Conservation (phyloP, 257 asterid genomes). For the Osmanthus fragrans region DNA sequence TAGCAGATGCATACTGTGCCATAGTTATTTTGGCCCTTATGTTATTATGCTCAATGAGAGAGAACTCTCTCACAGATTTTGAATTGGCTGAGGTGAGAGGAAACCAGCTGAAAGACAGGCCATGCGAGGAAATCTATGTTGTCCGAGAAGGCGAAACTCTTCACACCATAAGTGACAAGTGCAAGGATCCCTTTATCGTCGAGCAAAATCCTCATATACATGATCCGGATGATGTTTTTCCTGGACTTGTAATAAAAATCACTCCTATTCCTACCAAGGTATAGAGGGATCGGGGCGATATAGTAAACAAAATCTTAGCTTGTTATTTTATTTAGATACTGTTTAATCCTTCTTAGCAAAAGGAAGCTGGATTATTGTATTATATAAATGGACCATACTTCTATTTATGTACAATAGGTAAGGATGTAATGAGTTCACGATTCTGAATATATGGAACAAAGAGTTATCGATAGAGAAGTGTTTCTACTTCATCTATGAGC, state of each 20-base stretch:
- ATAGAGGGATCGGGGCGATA: too few species aligned
- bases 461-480: background rate
- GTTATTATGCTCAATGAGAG: constrained; percentile 26
- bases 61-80: constrained; percentile 10
- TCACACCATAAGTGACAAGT: constrained; percentile 49
- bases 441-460: background rate
- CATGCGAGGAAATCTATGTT: constrained; percentile 42
- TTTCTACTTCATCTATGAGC: background rate
- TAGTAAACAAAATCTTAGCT: too few species aligned
- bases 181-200: constrained; percentile 42
- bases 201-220: too few species aligned
- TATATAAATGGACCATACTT: background rate
- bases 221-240: too few species aligned
- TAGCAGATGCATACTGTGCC: constrained; percentile 40
- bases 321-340: background rate
- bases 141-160: constrained; percentile 48
- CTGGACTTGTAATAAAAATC: too few species aligned
- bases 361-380: background rate
- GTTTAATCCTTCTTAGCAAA: background rate
- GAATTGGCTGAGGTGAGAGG: constrained; percentile 14
- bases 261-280: too few species aligned
- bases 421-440: background rate
- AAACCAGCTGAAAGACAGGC: constrained; percentile 6
- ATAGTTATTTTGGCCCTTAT: constrained; percentile 31
- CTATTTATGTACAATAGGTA: background rate